Evolutionary conservation across 192 early-diverging fungal species (phyloP).

Genomic region (Lobulomyces angularis): DNA sequence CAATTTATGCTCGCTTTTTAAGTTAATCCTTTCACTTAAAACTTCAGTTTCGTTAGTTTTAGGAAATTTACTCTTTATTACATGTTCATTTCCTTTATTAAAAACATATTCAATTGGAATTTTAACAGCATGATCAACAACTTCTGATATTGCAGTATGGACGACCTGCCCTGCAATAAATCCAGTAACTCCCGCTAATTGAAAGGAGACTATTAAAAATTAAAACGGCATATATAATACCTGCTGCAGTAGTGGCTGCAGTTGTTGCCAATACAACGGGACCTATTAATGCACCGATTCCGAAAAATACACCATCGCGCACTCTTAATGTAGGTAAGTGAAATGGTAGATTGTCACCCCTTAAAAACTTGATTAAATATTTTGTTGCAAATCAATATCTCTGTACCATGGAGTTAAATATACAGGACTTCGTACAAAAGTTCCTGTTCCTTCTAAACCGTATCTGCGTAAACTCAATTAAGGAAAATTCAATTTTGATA

Average conservation of each 20-base stretch:
- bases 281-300: slow-evolving; percentile 5
- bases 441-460: too few species aligned
- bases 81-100: slow-evolving; percentile 4
- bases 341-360: too few species aligned
- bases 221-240: slow-evolving; percentile 3
- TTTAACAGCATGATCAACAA: not conserved
- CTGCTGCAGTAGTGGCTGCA: not conserved
- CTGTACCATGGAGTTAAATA: too few species aligned
- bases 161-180: too few species aligned
- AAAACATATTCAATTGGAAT: not conserved
- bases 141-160: not conserved
- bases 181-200: slow-evolving; percentile 16
- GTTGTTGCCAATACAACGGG: slow-evolving; percentile 9
- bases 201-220: slow-evolving; percentile 16
- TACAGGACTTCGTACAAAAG: too few species aligned
- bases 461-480: too few species aligned
- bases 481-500: too few species aligned
- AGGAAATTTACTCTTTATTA: slow-evolving; percentile 6
- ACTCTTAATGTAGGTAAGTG: too few species aligned
- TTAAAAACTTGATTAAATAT: too few species aligned
- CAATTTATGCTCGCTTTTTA: slow-evolving; percentile 18
- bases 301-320: slow-evolving; percentile 8
- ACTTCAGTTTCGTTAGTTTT: slow-evolving; percentile 39
- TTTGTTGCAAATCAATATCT: too few species aligned
- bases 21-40: slow-evolving; percentile 36